A percentile compares a stretch with the other conserved stretches of the same genome.
Conservation (phyloP, 306 rosid genomes). For the Senna tora region DNA sequence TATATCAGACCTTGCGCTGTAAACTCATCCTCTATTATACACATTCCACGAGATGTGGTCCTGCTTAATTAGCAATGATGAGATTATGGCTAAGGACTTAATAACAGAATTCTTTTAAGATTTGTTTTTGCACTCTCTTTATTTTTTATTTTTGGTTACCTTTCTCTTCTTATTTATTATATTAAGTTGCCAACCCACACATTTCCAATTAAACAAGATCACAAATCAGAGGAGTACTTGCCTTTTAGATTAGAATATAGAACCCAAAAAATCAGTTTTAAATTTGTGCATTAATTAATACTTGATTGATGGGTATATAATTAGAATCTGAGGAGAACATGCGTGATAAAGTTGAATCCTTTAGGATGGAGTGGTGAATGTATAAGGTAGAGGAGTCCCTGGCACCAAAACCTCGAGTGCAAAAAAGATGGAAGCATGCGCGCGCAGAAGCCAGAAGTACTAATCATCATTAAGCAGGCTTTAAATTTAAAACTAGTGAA, state of each 20-base stretch:
- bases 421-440: no score
- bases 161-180: constrained; percentile 48
- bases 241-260: not conserved
- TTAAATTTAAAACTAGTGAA: constrained; percentile 37
- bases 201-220: constrained; percentile 38
- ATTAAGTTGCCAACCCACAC: constrained; percentile 47
- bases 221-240: not conserved
- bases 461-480: constrained; percentile 42
- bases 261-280: not conserved
- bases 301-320: not conserved
- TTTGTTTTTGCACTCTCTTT: constrained; percentile 14
- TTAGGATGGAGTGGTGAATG: not conserved
- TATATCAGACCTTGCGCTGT: constrained; percentile 26
- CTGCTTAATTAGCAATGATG: constrained; percentile 65
- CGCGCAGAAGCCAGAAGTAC: no score
- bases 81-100: constrained; percentile 36
- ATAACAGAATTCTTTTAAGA: constrained; percentile 41
- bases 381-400: not conserved
- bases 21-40: constrained; percentile 24
- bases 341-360: not conserved
- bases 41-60: constrained; percentile 47
- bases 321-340: not conserved
- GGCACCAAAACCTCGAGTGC: no score
- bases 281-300: not conserved
- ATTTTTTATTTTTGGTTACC: constrained; percentile 16